A percentile compares a stretch with the other conserved stretches of the same genome.
These are phyloP conservation scores for Botrytis aclada DNA, from an alignment of 2,329 filamentous ascomycete genomes.

Conservation along the genomic window DNA sequence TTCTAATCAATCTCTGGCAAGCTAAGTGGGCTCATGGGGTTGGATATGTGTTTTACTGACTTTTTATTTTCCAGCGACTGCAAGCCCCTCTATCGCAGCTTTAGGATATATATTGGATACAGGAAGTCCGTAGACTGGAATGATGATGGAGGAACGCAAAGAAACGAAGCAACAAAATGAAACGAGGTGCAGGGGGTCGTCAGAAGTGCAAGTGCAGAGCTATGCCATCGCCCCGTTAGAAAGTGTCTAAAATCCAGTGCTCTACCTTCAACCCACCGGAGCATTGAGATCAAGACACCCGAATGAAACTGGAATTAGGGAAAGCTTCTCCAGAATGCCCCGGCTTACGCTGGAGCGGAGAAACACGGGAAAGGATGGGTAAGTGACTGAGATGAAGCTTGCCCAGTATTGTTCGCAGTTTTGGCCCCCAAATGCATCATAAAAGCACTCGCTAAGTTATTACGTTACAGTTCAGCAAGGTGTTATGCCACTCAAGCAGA, in stretches of 20 bases:
- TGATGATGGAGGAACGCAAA: not conserved
- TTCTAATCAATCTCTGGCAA: not conserved
- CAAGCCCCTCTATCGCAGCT: not conserved
- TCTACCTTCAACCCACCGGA: not conserved
- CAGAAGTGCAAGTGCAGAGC: not conserved
- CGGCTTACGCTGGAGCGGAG: not conserved
- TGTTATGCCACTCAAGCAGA: not conserved
- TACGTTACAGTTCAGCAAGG: not conserved
- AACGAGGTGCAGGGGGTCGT: not conserved
- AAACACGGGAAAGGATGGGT: not conserved
- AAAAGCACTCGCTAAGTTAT: slow-evolving; percentile 6
- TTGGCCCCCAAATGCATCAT: not conserved
- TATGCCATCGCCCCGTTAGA: not conserved
- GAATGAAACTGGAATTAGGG: too few species aligned
- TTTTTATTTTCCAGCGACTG: not conserved
- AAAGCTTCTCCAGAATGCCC: not conserved
- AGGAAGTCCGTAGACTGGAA: not conserved
- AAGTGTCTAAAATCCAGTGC: not conserved
- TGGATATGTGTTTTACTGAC: not conserved
- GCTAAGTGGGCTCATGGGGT: not conserved
- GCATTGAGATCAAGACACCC: not conserved
- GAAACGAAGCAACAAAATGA: not conserved
- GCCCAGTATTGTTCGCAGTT: not conserved
- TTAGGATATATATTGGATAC: not conserved
- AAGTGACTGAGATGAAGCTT: not conserved